Evolutionary conservation across 345 rosid species (phyloP).

Genomic region (Eucalyptus pauciflora): DNA sequence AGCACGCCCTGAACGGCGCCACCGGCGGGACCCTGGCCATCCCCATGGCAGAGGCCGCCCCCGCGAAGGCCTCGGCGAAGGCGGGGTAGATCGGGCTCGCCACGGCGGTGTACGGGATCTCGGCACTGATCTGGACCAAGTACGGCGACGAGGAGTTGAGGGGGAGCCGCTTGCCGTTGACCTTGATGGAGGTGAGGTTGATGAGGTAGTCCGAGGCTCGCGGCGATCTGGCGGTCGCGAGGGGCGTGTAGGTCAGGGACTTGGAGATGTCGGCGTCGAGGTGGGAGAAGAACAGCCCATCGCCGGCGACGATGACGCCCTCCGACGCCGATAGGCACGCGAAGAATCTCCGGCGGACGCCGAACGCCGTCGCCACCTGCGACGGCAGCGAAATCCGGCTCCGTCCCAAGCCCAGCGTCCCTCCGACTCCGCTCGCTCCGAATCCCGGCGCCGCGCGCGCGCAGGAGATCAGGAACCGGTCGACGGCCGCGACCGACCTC

Average conservation of each 20-base stretch:
- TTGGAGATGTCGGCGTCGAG: slow-evolving; percentile 20
- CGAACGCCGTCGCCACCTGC: slow-evolving; percentile 15
- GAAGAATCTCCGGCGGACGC: slow-evolving; percentile 21
- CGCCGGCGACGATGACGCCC: slow-evolving; percentile 31
- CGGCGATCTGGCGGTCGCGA: neutral
- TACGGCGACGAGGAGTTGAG: slow-evolving; percentile 7
- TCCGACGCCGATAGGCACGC: slow-evolving; percentile 35
- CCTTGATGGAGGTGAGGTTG: slow-evolving; percentile 39
- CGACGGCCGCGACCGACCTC: neutral
- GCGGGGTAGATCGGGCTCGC: slow-evolving; percentile 42
- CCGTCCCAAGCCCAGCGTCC: slow-evolving; percentile 58
- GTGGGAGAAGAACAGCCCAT: slow-evolving; percentile 13
- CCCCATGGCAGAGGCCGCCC: slow-evolving; percentile 28
- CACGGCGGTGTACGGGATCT: slow-evolving; percentile 51
- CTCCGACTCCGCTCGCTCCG: slow-evolving; percentile 39
- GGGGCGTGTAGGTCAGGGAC: slow-evolving; percentile 50
- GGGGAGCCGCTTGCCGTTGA: slow-evolving; percentile 26
- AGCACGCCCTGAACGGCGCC: slow-evolving; percentile 55
- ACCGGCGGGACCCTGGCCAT: slow-evolving; percentile 23
- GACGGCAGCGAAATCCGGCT: slow-evolving; percentile 30
- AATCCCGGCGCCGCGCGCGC: slow-evolving; percentile 17
- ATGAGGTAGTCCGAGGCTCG: slow-evolving; percentile 24
- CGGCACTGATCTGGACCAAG: slow-evolving; percentile 30
- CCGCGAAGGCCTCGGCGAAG: slow-evolving; percentile 24
- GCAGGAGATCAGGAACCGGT: slow-evolving; percentile 31